Conservation (phyloP, 331 rosid genomes). For the Telfairia occidentalis region DNA sequence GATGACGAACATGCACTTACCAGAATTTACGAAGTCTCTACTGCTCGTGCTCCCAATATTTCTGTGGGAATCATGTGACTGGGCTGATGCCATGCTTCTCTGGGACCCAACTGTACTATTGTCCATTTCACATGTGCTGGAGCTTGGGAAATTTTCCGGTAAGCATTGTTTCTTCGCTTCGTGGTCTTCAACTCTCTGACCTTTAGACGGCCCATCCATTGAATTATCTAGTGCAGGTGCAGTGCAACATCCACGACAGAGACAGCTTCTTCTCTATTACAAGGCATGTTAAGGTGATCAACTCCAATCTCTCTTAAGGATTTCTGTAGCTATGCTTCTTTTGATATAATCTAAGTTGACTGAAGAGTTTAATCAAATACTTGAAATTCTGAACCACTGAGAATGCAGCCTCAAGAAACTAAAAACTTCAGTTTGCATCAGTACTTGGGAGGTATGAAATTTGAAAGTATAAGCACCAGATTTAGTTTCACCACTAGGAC, state of each 20-base stretch:
- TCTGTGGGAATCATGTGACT: conserved; percentile 30
- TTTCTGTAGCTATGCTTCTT: not conserved
- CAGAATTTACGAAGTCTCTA: conserved; percentile 62
- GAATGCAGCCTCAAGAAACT: not conserved
- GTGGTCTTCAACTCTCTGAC: conserved; percentile 31
- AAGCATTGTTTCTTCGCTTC: conserved; percentile 30
- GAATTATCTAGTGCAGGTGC: conserved; percentile 22
- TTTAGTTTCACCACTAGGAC: not conserved
- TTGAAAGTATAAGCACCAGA: not conserved
- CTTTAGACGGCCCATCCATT: conserved; percentile 37
- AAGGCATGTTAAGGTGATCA: conserved; percentile 53
- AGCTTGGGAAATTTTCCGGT: conserved; percentile 62
- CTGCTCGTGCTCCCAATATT: conserved; percentile 37
- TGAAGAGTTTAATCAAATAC: not conserved
- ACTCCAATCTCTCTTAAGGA: conserved; percentile 11
- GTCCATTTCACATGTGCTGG: conserved; percentile 57
- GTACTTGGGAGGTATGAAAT: not conserved
- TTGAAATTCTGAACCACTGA: not conserved
- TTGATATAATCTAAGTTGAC: not conserved
- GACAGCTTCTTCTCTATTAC: conserved; percentile 92
- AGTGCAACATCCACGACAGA: conserved; percentile 58
- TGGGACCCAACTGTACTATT: conserved; percentile 35
- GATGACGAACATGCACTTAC: conserved; percentile 30
- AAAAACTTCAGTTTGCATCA: not conserved
- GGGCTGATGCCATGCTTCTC: conserved; percentile 38